Evolutionary conservation across 768 basidiomycete genomes (phyloP), one percentile per base, ranked within the genome.

Genomic region (Tylopilus sp.): DNA sequence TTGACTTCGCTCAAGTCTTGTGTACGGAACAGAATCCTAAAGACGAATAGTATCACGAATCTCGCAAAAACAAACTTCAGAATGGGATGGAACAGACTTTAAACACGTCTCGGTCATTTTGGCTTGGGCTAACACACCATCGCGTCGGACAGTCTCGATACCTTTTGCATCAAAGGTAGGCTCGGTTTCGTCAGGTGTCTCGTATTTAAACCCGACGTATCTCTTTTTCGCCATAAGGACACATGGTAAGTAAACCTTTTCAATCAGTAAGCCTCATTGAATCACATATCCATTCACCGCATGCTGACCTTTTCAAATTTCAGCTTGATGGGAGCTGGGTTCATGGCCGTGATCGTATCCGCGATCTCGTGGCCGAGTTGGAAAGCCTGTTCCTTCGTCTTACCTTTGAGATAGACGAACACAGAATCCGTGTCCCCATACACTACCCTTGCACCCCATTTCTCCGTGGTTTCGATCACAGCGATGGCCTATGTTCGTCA

Each of bases 381-480:
- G 69, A 98, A 98, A 0, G 97, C 97, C 63, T 98, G 87, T 28
- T 94, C 92, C 63, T 89, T 95, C 5, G 92, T 91, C 67, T 83
- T 88, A 7, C 94, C 97, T 22, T 79, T 83, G n/a, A 98, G 74
- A 57, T 92, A 80, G 67, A 98, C 78, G 66, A 99, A 99, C 38
- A 98, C 71, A 15, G 94, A 97, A 69, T 99, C 97, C 0, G 97
- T 99, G 61, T 99, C 97, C 11, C 97, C 97, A 64, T 99, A 99
- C 15, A 98, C 92, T 15, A 98, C 91, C 62, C 83, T 77, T 11
- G 90, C 95, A 9, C 88, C 88, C 97, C 95, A 98, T 68, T 86
- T 88, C 30, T 75, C 72, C 2, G 81, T 88, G 0, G 75, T 67
- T 48, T 95, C 82, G 47, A 98, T 93, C 28, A 84, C 61, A 30